Base-by-base conservation (phyloP, 495 filamentous ascomycete genomes). In the Elaphomyces granulatus region DNA sequence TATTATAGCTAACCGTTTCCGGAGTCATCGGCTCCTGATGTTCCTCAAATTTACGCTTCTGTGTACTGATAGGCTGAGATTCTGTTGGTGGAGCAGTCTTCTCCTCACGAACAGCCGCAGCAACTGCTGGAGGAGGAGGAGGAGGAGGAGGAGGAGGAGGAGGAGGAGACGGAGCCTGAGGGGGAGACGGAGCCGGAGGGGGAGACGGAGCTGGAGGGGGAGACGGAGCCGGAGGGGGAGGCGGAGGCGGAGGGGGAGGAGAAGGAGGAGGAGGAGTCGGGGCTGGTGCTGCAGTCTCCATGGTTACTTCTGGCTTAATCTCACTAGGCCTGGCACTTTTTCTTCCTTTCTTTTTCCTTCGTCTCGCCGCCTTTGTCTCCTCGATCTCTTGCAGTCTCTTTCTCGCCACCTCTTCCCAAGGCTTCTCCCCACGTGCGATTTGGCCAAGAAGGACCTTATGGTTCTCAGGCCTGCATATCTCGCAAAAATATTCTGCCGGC, bases 401-500 rank as follows among this genome's bases (percentile, higher is more conserved):
- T 59, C 71, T 49, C 51, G 72, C 53, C 12, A 74, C 66, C 39
- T 74, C 73, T 58, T 88, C 84, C 87, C 85, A 94, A 2, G 83
- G 83, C 54, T 72, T 81, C 61, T 92, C 87, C 9, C 90, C 90
- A 3, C 68, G 72, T 3, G 61, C 67, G 20, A 94, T 75, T 39
- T 78, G 80, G 7, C 70, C 77, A 15, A 96, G 56, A 0, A 93
- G 74, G 21, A 70, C 68, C 41, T 73, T 71, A 57, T 98, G 90
- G 39, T 82, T 72, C 40, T 87, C 77, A 3, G 88, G 90, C 35
- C 69, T 67, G 64, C 90, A 98, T 54, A 78, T 63, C 56, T 98
- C 90, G 55, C 90, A 98, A 54, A 77, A 87, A 61, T 96, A 98
- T 51, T 80, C 61, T 15, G 77, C 74, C 20, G 81, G 81, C 44